phyloP scores from a whole-genome alignment of 140 eudicot genomes.

The Anethum foeniculum region DNA sequence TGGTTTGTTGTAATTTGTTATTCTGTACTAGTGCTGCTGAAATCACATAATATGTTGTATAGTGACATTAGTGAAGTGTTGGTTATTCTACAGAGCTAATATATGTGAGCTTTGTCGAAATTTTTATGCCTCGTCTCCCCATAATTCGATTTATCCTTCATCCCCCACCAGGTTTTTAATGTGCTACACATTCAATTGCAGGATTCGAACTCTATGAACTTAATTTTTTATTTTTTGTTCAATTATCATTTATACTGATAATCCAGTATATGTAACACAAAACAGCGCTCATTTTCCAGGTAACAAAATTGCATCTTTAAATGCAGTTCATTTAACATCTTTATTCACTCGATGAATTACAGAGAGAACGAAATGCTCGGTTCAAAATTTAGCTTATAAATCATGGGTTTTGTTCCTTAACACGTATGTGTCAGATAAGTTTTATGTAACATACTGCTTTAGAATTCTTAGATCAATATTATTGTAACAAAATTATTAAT shows the following conservation, averaged over 20 bases:
- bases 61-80: not conserved
- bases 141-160: not conserved
- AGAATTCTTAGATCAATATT: no score
- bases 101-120: not conserved
- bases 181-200: no score
- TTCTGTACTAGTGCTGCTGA: not conserved
- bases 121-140: not conserved
- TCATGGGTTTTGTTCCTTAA: no score
- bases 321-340: no score
- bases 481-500: no score
- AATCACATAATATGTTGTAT: not conserved
- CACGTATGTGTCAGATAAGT: no score
- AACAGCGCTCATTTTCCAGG: not conserved
- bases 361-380: no score
- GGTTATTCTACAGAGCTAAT: not conserved
- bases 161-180: not conserved
- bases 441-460: no score
- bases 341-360: no score
- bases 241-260: not conserved
- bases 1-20: not conserved
- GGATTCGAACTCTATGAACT: not conserved
- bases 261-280: not conserved
- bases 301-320: no score
- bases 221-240: not conserved
- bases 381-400: no score